Conservation (phyloP, 352 stramenopile genomes). For the Pythium aquatile region DNA sequence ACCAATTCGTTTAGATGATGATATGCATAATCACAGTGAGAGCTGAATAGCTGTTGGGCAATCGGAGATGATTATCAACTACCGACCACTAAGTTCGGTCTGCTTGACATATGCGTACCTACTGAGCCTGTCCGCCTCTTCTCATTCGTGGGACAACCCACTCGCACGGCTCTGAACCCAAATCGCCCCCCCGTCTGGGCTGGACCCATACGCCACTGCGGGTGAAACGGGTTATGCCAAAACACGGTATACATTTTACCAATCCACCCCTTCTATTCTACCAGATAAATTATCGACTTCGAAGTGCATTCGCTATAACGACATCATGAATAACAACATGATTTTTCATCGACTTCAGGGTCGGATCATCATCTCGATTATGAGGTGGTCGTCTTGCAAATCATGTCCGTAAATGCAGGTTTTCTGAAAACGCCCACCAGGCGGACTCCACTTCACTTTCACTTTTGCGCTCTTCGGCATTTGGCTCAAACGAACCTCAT, state of each 20-base stretch:
- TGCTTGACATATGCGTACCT: conserved; percentile 4
- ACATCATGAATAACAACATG: background rate
- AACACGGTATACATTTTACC: background rate
- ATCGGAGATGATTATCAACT: background rate
- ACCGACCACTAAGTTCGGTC: conserved; percentile 1
- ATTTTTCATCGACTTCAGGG: background rate
- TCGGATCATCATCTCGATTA: background rate
- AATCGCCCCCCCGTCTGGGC: conserved; percentile 6
- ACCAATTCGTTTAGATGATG: background rate
- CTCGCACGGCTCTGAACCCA: conserved; percentile 10
- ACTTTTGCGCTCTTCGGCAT: background rate
- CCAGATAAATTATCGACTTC: background rate
- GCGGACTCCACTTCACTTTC: background rate
- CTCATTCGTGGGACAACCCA: conserved; percentile 16
- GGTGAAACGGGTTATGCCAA: background rate
- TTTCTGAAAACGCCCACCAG: background rate
- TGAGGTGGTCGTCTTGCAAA: no score
- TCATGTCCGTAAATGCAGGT: background rate
- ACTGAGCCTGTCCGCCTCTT: conserved; percentile 10
- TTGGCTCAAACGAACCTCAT: background rate
- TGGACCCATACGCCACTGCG: conserved; percentile 1
- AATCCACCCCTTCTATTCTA: background rate
- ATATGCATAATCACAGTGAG: background rate
- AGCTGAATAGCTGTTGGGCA: background rate
- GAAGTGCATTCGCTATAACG: background rate